Evolutionary conservation across 441 rosid genomes (phyloP).

Genomic region (Corymbia citriodora): DNA sequence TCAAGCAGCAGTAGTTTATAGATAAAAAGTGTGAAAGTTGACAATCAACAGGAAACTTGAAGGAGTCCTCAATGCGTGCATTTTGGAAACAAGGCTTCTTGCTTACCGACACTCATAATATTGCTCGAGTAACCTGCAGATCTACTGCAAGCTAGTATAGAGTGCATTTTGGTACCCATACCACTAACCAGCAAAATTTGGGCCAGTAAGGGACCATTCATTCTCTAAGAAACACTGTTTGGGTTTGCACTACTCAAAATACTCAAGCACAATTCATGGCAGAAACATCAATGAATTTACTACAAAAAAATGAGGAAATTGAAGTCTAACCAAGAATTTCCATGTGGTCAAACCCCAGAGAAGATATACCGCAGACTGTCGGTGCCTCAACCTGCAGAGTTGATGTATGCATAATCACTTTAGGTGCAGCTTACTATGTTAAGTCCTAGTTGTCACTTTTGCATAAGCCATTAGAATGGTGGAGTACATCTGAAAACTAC

Average conservation of each 20-base stretch:
- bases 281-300: not conserved
- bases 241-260: not conserved
- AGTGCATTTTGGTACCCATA: not conserved
- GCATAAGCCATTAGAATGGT: not conserved
- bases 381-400: constrained; percentile 78
- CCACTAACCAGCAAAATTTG: not conserved
- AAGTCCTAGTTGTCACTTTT: not conserved
- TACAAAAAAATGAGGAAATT: not conserved
- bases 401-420: constrained; percentile 13
- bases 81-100: not conserved
- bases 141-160: not conserved
- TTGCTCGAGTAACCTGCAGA: not conserved
- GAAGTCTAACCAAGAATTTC: constrained; percentile 93
- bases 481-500: not conserved
- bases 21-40: not conserved
- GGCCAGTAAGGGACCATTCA: not conserved
- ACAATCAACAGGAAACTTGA: not conserved
- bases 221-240: not conserved
- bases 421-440: not conserved
- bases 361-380: constrained; percentile 77
- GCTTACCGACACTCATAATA: not conserved
- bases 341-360: constrained; percentile 99
- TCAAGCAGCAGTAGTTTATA: not conserved
- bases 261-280: not conserved
- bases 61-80: not conserved